These are phyloP conservation scores for Pseudogymnoascus pannorum DNA, from an alignment of 2,329 filamentous ascomycete genomes.

Conservation along the genomic window DNA sequence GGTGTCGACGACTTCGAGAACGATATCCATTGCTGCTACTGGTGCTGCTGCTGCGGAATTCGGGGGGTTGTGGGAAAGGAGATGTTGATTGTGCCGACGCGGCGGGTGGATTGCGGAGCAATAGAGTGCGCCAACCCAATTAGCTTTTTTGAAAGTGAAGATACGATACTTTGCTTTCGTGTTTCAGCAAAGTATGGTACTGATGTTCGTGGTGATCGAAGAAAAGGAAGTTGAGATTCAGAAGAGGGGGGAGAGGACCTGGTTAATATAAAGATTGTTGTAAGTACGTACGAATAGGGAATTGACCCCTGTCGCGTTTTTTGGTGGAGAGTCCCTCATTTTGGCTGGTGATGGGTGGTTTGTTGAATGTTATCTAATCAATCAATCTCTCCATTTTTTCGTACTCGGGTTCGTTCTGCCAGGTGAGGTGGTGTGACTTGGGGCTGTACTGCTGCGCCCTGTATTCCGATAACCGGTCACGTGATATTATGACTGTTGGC, in stretches of 20 bases:
- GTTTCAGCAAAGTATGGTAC: too few relatives aligned
- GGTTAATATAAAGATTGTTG: neutral
- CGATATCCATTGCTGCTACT: slow-evolving; percentile 90
- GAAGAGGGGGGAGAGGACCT: neutral
- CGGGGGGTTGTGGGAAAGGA: slow-evolving; percentile 10
- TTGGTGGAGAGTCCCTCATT: neutral
- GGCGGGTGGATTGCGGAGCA: neutral
- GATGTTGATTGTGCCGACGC: neutral
- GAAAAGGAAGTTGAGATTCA: neutral
- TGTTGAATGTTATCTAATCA: neutral
- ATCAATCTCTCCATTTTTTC: neutral
- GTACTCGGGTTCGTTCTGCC: neutral
- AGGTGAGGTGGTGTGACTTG: too few relatives aligned
- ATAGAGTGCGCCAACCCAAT: neutral
- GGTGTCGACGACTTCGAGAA: slow-evolving; percentile 78
- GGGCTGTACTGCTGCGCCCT: too few relatives aligned
- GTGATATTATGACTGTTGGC: too few relatives aligned
- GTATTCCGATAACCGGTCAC: neutral
- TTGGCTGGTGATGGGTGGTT: neutral
- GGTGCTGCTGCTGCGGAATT: slow-evolving; percentile 21
- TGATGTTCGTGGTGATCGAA: neutral
- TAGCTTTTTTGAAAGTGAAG: too few relatives aligned
- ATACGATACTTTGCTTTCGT: too few relatives aligned
- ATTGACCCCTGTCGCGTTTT: neutral
- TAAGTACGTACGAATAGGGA: neutral